Evolutionary conservation across 75 land plant species (phyloP).

Genomic region (Sequoiadendron giganteum): DNA sequence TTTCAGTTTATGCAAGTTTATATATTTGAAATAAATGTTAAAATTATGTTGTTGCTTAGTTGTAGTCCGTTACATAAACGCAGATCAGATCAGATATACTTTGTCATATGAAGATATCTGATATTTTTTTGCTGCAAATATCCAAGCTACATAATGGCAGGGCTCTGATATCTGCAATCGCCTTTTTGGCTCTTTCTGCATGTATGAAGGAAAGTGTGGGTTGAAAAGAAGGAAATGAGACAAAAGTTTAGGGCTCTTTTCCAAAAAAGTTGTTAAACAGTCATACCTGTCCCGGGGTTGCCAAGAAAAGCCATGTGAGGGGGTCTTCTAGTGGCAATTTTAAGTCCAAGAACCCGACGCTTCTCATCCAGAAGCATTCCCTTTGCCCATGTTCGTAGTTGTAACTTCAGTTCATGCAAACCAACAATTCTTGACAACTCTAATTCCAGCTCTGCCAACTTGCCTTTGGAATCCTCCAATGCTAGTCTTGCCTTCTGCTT

Average conservation of each 20-base stretch:
- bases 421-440: constrained; percentile 68
- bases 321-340: constrained; percentile 60
- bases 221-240: background rate
- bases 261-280: background rate
- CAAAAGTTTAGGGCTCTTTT: background rate
- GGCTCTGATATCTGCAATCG: no score
- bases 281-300: constrained; percentile 83
- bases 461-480: constrained; percentile 57
- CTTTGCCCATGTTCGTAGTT: constrained; percentile 82
- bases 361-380: constrained; percentile 84
- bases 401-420: constrained; percentile 65
- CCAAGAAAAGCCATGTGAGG: constrained; percentile 96
- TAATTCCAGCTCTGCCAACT: constrained; percentile 74
- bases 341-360: constrained; percentile 69
- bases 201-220: background rate
- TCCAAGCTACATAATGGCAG: background rate
- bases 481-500: constrained; percentile 61
- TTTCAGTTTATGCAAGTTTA: no score
- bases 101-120: background rate
- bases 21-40: no score
- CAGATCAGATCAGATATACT: background rate
- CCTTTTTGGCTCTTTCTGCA: background rate
- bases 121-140: background rate
- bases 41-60: no score
- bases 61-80: no score